A percentile compares a stretch with the other conserved stretches of the same genome.
These are phyloP conservation scores for Cyanidium caldarium DNA, from an alignment of 23 red algal genomes.

Conservation along the genomic window DNA sequence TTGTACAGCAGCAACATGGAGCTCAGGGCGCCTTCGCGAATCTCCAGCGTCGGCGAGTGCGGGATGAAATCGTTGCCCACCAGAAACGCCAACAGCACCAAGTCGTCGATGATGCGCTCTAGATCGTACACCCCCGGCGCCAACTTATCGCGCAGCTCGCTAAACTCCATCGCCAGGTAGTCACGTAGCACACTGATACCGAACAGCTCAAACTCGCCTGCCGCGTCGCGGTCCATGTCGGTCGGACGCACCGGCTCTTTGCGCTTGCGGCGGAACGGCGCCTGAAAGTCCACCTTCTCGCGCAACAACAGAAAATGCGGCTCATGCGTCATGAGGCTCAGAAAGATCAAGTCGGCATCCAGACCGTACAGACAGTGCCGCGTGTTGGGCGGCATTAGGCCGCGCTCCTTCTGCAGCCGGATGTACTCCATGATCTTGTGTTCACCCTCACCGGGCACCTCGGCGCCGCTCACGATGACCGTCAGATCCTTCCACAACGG, in stretches of 20 bases:
- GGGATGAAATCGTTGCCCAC: slow-evolving; percentile 98
- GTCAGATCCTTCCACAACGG: slow-evolving; percentile 26
- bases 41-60: slow-evolving; percentile 78
- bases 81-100: slow-evolving; percentile 89
- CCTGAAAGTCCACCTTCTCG: slow-evolving; percentile 69
- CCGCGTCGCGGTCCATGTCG: slow-evolving; percentile 39
- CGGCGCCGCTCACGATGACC: slow-evolving; percentile 68
- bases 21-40: slow-evolving; percentile 62
- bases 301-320: slow-evolving; percentile 82
- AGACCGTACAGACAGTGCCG: slow-evolving; percentile 88
- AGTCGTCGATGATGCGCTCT: slow-evolving; percentile 78
- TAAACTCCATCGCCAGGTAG: slow-evolving; percentile 56
- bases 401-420: slow-evolving; percentile 26
- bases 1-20: slow-evolving; percentile 79
- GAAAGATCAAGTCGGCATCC: slow-evolving; percentile 95
- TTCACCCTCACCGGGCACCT: slow-evolving; percentile 92
- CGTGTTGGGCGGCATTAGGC: slow-evolving; percentile 20
- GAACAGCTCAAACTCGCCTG: slow-evolving; percentile 85
- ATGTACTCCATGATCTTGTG: slow-evolving; percentile 99
- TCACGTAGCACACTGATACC: slow-evolving; percentile 68
- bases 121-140: slow-evolving; percentile 40
- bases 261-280: slow-evolving; percentile 29
- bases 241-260: slow-evolving; percentile 17
- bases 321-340: slow-evolving; percentile 87
- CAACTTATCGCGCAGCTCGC: slow-evolving; percentile 14